Evolutionary conservation across 495 filamentous ascomycete species (phyloP).

Genomic region (Penicillium macrosclerotiorum): DNA sequence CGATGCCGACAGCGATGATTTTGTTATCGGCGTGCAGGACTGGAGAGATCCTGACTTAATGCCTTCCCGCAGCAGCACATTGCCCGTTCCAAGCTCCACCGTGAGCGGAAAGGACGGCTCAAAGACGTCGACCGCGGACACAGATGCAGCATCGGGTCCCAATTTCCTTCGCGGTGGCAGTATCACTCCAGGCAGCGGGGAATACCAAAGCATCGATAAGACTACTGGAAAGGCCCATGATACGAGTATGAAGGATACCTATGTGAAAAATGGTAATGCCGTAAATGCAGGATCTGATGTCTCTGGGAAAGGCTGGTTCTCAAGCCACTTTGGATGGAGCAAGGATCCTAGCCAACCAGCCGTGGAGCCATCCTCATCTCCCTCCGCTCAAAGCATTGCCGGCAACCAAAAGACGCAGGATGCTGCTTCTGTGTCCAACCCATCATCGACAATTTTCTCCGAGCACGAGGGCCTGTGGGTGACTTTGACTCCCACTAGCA

Average conservation of each 20-base stretch:
- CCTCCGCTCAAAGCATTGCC: slow-evolving; percentile 1
- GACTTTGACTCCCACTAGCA: slow-evolving; percentile 84
- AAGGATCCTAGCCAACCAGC: slow-evolving; percentile 12
- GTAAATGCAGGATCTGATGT: slow-evolving; percentile 1
- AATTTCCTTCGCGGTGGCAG: slow-evolving; percentile 60
- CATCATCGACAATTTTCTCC: slow-evolving; percentile 23
- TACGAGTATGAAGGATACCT: slow-evolving; percentile 6
- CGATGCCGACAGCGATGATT: slow-evolving; percentile 57
- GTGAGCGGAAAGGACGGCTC: slow-evolving; percentile 18
- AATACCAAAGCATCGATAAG: slow-evolving; percentile 54
- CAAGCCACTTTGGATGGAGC: slow-evolving; percentile 35
- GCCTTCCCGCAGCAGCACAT: slow-evolving; percentile 30
- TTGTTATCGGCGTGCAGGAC: slow-evolving; percentile 90
- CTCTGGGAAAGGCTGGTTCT: slow-evolving; percentile 35
- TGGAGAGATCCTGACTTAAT: slow-evolving; percentile 87
- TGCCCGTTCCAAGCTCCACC: slow-evolving; percentile 25
- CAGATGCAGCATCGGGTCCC: slow-evolving; percentile 32
- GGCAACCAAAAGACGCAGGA: slow-evolving; percentile 15
- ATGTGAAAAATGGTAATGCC: slow-evolving; percentile 3
- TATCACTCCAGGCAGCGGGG: slow-evolving; percentile 75
- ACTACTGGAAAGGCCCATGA: slow-evolving; percentile 19
- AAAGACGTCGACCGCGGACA: slow-evolving; percentile 24
- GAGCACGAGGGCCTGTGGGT: slow-evolving; percentile 90
- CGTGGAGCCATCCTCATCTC: slow-evolving; percentile 12
- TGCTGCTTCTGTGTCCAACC: slow-evolving; percentile 6